Evolutionary conservation across 192 early-diverging fungal genomes (phyloP), one percentile per base, ranked within the genome.

Genomic region (Podochytrium sp.): DNA sequence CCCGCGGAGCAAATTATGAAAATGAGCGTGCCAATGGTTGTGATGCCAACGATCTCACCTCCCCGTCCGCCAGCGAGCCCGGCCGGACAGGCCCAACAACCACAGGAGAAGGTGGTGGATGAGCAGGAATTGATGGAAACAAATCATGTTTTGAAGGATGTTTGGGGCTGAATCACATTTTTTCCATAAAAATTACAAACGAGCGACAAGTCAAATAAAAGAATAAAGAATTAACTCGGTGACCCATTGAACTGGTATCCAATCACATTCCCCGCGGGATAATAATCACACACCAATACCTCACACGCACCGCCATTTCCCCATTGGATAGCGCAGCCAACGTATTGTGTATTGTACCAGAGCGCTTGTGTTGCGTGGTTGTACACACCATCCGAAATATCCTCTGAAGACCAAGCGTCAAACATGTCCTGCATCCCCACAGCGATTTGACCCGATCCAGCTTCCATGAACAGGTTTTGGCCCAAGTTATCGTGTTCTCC

Each of bases 11-110:
- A 74, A 62, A 53, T 74, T 33, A 23, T 74, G 47, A 64, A 63
- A 39, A 74, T 74, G 72, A 23, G 32, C 18, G 61, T 74, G n/a
- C 72, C 72, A 25, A 74, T 74, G 72, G 59, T 74, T 32, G 47
- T 69, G 51, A 69, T 69, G 66, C 66, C 66, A 50, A 25, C 10
- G 10, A 42, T 65, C 12, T 7, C 23, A 12, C 16, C 50, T 12
- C 7, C 20, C 35, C 7, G 6, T 33, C 29, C 51, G 32, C 38
- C 16, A 20, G 40, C 18, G n/a, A 18, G 18, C 14, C n/a, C 38
- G 25, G 66, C 27, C 34, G 50, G n/a, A 18, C 18, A 20, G 32
- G 7, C 23, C 7, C 23, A 23, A 55, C 7, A 55, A 39, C 66
- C 49, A 20, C 7, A 30, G 51, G 47, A 23, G 30, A 62, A 38